Evolutionary conservation across 805 yeast species (phyloP), one percentile per base, ranked within the genome.

Genomic region (Kluyveromyces aestuarii): DNA sequence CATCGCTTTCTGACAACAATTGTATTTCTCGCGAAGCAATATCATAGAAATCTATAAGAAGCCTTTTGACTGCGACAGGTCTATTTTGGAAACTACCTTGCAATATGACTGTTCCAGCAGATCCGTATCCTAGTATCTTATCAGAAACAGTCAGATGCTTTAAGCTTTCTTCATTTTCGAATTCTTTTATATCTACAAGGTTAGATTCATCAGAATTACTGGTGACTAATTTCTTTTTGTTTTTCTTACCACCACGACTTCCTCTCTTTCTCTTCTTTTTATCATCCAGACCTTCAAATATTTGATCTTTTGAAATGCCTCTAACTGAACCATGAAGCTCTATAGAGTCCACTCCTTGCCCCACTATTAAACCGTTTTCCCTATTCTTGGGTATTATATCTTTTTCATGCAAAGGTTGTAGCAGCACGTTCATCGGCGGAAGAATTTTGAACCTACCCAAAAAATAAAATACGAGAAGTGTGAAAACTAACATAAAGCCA

Each of bases 91-190:
- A 93, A 5, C 79, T 76, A 0, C 99, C 99, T 61, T 83, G 80
- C 61, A 81, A 88, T 1, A 93, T 99, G 27, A 91, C 88, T 0
- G 99, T 93, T 27, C 99, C 99, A 57, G 90, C 96, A 0, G 96
- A 87, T 1, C 99, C 99, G 63, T 87, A 88, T 0, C 99, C 99
- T 45, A 93, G 68, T n/a, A 89, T 76, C 27, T 75, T 79, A 52
- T 84, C 84, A 0, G 95, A 79, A 2, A 91, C 77, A 0, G 74
- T 70, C 52, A 87, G 65, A 49, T 76, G 80, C 46, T 74, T 78
- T 46, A 75, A 70, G 37, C 69, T 54, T 18, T 55, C 50, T 38
- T 63, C 67, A 41, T 51, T 46, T 37, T 58, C 58, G 11, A 55
- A 44, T 10, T 51, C 49, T 37, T 52, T 50, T 8, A 44, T 13